These are phyloP conservation scores for Ogataea philodendri DNA, from an alignment of 805 yeast species.

Conservation along the genomic window DNA sequence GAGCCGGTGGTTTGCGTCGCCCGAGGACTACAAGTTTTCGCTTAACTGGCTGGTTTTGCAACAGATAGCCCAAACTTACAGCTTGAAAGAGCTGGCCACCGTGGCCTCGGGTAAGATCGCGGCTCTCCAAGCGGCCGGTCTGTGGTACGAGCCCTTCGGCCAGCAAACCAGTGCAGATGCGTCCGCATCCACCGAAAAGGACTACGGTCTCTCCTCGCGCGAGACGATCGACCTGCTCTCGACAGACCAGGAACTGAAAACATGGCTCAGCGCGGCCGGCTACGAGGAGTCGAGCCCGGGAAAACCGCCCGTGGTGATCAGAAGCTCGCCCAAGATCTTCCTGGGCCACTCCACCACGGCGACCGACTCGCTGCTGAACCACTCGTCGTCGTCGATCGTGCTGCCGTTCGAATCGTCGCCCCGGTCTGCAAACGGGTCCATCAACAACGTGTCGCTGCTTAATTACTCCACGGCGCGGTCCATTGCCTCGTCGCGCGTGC, in stretches of 20 bases:
- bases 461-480: constrained; percentile 18
- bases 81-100: constrained; percentile 13
- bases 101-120: constrained; percentile 10
- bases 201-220: neutral
- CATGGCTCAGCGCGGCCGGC: constrained; percentile 19
- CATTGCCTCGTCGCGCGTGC: constrained; percentile 14
- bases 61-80: constrained; percentile 10
- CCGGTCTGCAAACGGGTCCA: constrained; percentile 12
- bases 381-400: constrained; percentile 18
- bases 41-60: constrained; percentile 19
- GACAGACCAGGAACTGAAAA: constrained; percentile 10
- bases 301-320: constrained; percentile 11
- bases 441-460: constrained; percentile 11
- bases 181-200: neutral
- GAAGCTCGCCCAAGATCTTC: constrained; percentile 20
- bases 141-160: constrained; percentile 21
- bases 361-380: constrained; percentile 22
- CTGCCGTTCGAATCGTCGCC: constrained; percentile 12
- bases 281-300: constrained; percentile 7
- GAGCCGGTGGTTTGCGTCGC: constrained; percentile 21
- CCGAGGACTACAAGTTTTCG: constrained; percentile 20
- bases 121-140: constrained; percentile 7
- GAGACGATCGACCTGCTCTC: constrained; percentile 11
- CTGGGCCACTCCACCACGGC: constrained; percentile 21
- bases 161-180: constrained; percentile 7